phyloP scores from a whole-genome alignment of 2,329 filamentous ascomycete species.

The Xylaria sp. region DNA sequence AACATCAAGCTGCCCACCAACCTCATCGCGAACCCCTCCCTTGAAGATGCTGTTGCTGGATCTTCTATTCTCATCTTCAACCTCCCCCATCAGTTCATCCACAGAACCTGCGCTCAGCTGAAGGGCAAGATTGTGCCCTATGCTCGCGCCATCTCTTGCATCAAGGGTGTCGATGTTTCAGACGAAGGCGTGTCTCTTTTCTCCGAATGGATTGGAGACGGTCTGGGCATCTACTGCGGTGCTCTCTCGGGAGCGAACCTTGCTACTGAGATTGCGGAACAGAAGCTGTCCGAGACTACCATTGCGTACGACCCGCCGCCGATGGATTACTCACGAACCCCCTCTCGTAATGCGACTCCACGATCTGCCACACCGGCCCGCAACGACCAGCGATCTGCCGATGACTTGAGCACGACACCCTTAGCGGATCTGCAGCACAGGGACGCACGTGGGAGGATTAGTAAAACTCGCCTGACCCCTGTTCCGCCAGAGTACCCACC shows the following conservation, averaged over 20 bases:
- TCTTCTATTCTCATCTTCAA: constrained; percentile 94
- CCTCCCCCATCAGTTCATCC: constrained; percentile 92
- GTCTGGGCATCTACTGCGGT: constrained; percentile 91
- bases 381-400: constrained; percentile 43
- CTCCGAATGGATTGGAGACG: constrained; percentile 88
- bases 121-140: constrained; percentile 86
- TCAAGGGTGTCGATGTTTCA: constrained; percentile 93
- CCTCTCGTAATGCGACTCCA: constrained; percentile 51
- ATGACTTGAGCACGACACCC: constrained; percentile 48
- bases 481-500: constrained; percentile 79
- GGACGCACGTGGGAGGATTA: constrained; percentile 61
- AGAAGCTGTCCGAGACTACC: constrained; percentile 97
- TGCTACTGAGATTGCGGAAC: constrained; percentile 85
- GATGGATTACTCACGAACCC: constrained; percentile 71
- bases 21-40: constrained; percentile 74
- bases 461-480: constrained; percentile 65
- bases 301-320: constrained; percentile 91
- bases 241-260: constrained; percentile 95
- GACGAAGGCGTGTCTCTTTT: constrained; percentile 83
- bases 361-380: constrained; percentile 45
- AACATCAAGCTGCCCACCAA: constrained; percentile 77
- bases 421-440: constrained; percentile 57
- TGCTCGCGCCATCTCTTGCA: constrained; percentile 91
- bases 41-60: constrained; percentile 71
- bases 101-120: constrained; percentile 75